Percentiles rank a stretch among this genome's conserved stretches.
phyloP scores from a whole-genome alignment of 805 yeast genomes.

The Wickerhamomyces bisporus region DNA sequence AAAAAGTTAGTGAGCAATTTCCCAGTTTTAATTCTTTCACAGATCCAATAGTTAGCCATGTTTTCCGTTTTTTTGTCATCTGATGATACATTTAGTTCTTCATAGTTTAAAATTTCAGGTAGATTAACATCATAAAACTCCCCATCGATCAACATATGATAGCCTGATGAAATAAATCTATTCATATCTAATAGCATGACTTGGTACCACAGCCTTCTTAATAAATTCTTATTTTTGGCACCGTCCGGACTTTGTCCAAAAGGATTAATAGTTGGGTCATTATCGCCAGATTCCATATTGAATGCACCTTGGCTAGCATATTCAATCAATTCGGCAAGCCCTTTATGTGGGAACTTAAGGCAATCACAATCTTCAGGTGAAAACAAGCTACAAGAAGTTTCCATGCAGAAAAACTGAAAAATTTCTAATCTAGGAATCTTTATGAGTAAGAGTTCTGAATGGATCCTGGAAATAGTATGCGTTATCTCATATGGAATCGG shows the following conservation, averaged over 20 bases:
- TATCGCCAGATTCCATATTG: neutral
- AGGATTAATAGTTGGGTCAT: no score
- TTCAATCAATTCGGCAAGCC: neutral
- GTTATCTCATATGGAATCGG: no score
- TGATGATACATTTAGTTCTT: no score
- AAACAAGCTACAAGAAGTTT: neutral
- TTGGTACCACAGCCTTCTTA: neutral
- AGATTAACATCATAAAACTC: neutral
- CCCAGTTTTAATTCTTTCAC: neutral
- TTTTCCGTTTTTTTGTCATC: no score
- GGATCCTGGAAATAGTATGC: no score
- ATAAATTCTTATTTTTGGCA: neutral
- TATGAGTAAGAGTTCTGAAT: neutral
- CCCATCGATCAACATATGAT: neutral
- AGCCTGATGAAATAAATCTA: neutral
- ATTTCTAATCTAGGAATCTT: neutral
- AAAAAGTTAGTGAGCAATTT: neutral
- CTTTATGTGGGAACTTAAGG: neutral
- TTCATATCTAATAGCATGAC: neutral
- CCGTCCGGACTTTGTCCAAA: neutral
- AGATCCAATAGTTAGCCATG: neutral
- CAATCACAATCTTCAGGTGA: constrained; percentile 3
- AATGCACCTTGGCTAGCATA: neutral
- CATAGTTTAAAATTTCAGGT: neutral
- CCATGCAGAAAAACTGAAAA: neutral